Evolutionary conservation across 768 basidiomycete species (phyloP).

Genomic region (Podaxis carcinomalis): DNA sequence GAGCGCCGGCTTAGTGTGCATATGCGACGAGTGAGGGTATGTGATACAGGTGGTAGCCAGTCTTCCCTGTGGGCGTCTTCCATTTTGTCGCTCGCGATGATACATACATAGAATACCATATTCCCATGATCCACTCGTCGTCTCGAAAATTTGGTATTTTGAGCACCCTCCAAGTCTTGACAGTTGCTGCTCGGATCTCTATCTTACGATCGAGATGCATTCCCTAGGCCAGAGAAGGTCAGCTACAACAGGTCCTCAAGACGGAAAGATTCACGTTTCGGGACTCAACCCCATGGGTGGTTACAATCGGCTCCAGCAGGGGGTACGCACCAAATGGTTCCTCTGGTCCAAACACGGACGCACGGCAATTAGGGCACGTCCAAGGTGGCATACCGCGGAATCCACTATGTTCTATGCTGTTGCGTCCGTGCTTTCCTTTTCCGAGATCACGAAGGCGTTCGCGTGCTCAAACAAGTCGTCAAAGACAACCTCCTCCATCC

Average conservation of each 20-base stretch:
- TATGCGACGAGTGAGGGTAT: not conserved
- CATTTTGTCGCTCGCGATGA: slow-evolving; percentile 12
- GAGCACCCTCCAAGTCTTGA: not conserved
- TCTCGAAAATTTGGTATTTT: slow-evolving; percentile 7
- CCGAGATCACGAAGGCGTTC: slow-evolving; percentile 35
- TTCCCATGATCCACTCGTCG: slow-evolving; percentile 8
- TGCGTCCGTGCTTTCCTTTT: slow-evolving; percentile 38
- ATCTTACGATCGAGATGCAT: slow-evolving; percentile 25
- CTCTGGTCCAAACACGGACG: not conserved
- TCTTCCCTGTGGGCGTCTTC: not conserved
- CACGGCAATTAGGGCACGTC: slow-evolving; percentile 37
- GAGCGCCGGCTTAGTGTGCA: not conserved
- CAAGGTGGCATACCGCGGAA: slow-evolving; percentile 50
- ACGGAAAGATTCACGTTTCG: slow-evolving; percentile 23
- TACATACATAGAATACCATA: slow-evolving; percentile 12
- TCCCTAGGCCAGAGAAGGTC: slow-evolving; percentile 42
- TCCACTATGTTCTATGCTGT: slow-evolving; percentile 39
- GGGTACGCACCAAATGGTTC: slow-evolving; percentile 26
- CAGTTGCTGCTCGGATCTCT: slow-evolving; percentile 10
- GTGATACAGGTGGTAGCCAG: not conserved
- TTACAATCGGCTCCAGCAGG: slow-evolving; percentile 55
- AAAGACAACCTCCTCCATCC: slow-evolving; percentile 27
- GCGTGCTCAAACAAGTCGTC: too few species aligned
- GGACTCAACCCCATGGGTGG: slow-evolving; percentile 36
- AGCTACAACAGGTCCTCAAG: slow-evolving; percentile 44